Conservation (phyloP, 495 filamentous ascomycete genomes). For the Penicillium pulvis region DNA sequence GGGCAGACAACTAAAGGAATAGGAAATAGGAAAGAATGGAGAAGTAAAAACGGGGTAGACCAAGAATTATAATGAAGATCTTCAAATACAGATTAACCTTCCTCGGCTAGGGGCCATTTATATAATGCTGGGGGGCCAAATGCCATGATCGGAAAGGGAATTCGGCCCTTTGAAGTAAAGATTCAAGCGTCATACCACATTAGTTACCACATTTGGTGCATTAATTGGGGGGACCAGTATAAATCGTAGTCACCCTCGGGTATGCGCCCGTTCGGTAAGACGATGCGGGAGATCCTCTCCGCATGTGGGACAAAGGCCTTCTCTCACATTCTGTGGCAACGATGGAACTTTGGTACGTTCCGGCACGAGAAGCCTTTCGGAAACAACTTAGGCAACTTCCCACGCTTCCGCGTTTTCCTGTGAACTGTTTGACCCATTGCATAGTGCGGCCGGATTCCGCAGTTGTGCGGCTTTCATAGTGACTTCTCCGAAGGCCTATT, state of each 20-base stretch:
- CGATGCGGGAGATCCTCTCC: not conserved
- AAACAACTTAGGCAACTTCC: not conserved
- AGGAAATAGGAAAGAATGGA: not conserved
- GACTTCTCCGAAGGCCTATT: not conserved
- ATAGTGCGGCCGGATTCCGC: not conserved
- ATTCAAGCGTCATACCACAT: not conserved
- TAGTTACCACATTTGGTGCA: not conserved
- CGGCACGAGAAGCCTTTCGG: constrained; percentile 3
- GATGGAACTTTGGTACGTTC: not conserved
- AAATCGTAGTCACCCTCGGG: not conserved
- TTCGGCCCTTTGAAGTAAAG: not conserved
- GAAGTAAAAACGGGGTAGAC: not conserved
- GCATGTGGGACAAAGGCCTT: not conserved
- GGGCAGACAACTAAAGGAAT: not conserved
- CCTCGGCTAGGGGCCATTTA: not conserved
- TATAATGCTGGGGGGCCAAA: constrained; percentile 1
- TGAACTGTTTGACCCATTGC: not conserved
- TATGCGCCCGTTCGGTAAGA: constrained; percentile 3
- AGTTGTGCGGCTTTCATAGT: not conserved
- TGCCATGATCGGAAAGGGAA: not conserved
- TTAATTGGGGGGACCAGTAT: not conserved
- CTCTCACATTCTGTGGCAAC: not conserved
- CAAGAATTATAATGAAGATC: not conserved
- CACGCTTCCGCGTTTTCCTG: not conserved
- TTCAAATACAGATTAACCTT: not conserved